These are phyloP conservation scores for Colletotrichum simmondsii DNA, from an alignment of 2,329 filamentous ascomycete genomes.

Conservation along the genomic window DNA sequence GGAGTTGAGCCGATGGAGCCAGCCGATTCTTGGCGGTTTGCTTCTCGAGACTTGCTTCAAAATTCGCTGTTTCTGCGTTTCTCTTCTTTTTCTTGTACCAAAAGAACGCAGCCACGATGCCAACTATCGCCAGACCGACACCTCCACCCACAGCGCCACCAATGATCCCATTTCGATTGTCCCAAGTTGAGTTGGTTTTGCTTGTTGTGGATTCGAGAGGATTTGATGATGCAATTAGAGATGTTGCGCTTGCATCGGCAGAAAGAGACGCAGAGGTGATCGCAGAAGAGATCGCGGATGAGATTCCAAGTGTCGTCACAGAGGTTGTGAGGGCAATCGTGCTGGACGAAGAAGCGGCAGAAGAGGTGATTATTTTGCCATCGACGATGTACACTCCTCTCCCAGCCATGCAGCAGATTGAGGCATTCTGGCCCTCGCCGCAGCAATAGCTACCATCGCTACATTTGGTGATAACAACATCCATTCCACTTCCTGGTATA, in stretches of 20 bases:
- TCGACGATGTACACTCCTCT: neutral
- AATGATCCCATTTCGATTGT: neutral
- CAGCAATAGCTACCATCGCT: neutral
- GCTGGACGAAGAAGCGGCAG: neutral
- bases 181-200: neutral
- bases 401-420: neutral
- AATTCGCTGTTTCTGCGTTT: neutral
- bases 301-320: neutral
- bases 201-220: neutral
- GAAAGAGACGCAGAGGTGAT: neutral
- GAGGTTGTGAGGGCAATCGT: neutral
- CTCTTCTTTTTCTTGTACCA: neutral
- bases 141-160: neutral
- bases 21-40: neutral
- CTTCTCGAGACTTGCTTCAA: neutral
- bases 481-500: neutral
- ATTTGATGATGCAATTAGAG: neutral
- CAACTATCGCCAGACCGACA: neutral
- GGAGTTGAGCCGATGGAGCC: neutral
- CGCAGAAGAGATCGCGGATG: neutral
- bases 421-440: neutral
- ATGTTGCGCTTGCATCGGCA: neutral
- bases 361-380: neutral
- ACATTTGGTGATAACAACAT: neutral
- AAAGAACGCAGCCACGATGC: neutral